phyloP scores from a whole-genome alignment of 768 basidiomycete genomes.

The Auricularia sp. region DNA sequence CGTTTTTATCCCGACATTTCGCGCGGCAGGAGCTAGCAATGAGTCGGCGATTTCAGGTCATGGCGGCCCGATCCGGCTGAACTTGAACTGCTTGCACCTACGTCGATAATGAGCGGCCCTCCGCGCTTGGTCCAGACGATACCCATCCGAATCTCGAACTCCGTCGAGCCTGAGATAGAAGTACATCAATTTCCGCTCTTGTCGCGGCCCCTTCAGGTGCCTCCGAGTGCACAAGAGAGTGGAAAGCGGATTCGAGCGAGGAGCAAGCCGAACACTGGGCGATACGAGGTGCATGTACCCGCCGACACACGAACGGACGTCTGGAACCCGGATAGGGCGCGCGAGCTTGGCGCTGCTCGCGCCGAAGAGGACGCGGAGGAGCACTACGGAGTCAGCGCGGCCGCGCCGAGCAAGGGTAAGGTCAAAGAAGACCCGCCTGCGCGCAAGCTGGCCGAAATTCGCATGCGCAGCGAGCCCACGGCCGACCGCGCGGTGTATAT shows the following conservation, averaged over 20 bases:
- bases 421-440: constrained; percentile 25
- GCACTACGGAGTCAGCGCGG: constrained; percentile 43
- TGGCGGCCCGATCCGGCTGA: background rate
- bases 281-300: constrained; percentile 72
- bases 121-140: constrained; percentile 44
- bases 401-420: constrained; percentile 24
- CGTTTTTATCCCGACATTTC: too few species aligned
- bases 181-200: constrained; percentile 77
- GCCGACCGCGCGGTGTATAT: constrained; percentile 56
- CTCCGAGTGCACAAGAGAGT: constrained; percentile 60
- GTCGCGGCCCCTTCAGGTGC: constrained; percentile 60
- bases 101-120: constrained; percentile 34
- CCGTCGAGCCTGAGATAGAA: constrained; percentile 53
- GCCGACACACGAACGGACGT: constrained; percentile 73
- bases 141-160: constrained; percentile 63
- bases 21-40: too few species aligned
- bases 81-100: background rate
- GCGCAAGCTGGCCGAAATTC: constrained; percentile 56
- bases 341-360: constrained; percentile 54
- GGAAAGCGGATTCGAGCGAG: constrained; percentile 74
- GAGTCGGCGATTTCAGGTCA: too few species aligned
- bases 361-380: constrained; percentile 71
- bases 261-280: constrained; percentile 49
- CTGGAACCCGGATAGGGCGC: constrained; percentile 65
- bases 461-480: constrained; percentile 65